These are phyloP conservation scores for Acacia melanoxylon DNA, from an alignment of 306 rosid genomes.

Conservation along the genomic window DNA sequence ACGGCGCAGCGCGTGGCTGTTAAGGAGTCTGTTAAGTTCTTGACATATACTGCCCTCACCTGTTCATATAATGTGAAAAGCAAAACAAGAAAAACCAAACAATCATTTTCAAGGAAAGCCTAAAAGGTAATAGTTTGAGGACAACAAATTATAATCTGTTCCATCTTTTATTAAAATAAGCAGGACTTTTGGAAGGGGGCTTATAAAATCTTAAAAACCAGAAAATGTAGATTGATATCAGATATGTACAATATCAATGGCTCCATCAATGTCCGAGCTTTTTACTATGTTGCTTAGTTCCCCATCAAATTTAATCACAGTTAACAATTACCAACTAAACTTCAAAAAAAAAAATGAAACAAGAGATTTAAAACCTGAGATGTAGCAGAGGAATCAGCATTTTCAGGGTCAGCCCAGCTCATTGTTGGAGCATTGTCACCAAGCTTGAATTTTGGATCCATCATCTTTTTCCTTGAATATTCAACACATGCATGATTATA, in stretches of 20 bases:
- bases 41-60: constrained; percentile 96
- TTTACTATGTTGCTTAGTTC: constrained; percentile 11
- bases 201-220: constrained; percentile 7
- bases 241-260: background rate
- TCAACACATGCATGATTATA: constrained; percentile 95
- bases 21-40: no score
- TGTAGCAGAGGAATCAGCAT: constrained; percentile 88
- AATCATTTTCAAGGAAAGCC: background rate
- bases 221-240: background rate
- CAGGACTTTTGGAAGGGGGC: background rate
- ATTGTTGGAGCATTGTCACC: constrained; percentile 90
- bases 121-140: background rate
- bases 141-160: background rate
- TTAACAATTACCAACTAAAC: constrained; percentile 20
- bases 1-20: no score
- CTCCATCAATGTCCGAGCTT: background rate
- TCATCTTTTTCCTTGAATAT: constrained; percentile 85
- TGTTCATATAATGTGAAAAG: constrained; percentile 34
- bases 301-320: constrained; percentile 20
- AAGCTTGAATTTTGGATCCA: constrained; percentile 80
- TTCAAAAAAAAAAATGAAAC: constrained; percentile 5
- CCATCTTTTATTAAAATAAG: background rate
- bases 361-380: constrained; percentile 64
- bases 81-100: background rate
- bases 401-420: constrained; percentile 99